phyloP scores from a whole-genome alignment of 331 rosid species.

The Acacia concinna region DNA sequence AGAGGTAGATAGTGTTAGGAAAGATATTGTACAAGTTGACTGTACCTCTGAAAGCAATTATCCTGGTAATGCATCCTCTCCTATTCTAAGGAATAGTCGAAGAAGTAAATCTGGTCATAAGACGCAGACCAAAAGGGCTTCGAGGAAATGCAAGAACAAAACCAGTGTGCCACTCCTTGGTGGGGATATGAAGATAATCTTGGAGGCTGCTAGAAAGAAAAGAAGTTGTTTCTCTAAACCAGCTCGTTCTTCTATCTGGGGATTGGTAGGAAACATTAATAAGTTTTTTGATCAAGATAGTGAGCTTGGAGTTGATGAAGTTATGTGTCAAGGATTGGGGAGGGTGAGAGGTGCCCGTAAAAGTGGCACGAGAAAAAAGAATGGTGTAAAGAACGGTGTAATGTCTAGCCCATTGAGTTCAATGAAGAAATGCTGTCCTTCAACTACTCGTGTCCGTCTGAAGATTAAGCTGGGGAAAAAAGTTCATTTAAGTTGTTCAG shows the following conservation, averaged over 20 bases:
- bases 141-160: conserved; percentile 63
- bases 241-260: conserved; percentile 87
- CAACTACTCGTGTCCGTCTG: conserved; percentile 65
- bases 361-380: conserved; percentile 47
- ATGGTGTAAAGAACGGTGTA: conserved; percentile 45
- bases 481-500: conserved; percentile 47
- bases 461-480: conserved; percentile 80
- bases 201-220: conserved; percentile 67
- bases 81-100: conserved; percentile 57
- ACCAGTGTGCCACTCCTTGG: conserved; percentile 38
- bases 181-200: conserved; percentile 36
- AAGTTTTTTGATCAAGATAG: conserved; percentile 57
- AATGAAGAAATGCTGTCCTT: conserved; percentile 39
- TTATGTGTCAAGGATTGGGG: conserved; percentile 47
- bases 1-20: conserved; percentile 45
- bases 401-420: conserved; percentile 48
- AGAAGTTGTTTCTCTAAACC: conserved; percentile 75
- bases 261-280: conserved; percentile 59
- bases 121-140: conserved; percentile 52
- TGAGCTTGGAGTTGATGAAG: conserved; percentile 45
- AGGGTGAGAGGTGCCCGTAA: conserved; percentile 50
- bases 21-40: conserved; percentile 46
- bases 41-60: conserved; percentile 41
- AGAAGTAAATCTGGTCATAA: conserved; percentile 57
- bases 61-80: conserved; percentile 37